Conservation (phyloP, 495 filamentous ascomycete species). For the Tuber borchii region DNA sequence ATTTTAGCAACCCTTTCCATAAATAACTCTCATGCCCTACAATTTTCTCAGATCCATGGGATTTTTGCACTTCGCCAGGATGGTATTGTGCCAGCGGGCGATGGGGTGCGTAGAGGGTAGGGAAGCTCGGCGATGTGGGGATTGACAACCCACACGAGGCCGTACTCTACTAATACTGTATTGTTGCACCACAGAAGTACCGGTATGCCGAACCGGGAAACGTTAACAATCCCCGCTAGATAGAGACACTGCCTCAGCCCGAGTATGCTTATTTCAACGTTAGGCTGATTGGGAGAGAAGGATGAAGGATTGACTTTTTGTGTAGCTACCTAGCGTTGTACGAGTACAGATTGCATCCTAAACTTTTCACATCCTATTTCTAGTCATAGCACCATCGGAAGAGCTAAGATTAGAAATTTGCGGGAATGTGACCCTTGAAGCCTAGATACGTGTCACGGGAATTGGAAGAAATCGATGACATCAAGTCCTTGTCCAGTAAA, state of each 20-base stretch:
- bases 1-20: background rate
- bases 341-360: background rate
- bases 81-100: background rate
- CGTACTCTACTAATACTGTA: background rate
- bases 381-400: background rate
- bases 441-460: constrained; percentile 1
- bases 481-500: background rate
- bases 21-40: background rate
- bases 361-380: background rate
- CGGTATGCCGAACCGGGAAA: background rate
- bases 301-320: background rate
- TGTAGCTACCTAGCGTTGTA: background rate
- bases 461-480: background rate
- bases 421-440: background rate
- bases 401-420: background rate
- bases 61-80: background rate
- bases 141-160: background rate
- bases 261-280: background rate
- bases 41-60: background rate
- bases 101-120: background rate
- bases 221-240: background rate
- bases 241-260: background rate
- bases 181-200: background rate
- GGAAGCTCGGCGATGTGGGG: background rate
- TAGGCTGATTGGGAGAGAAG: background rate